Percentiles rank a stretch among this genome's conserved stretches.
phyloP scores from a whole-genome alignment of 345 rosid genomes.

The Eucalyptus viminalis region DNA sequence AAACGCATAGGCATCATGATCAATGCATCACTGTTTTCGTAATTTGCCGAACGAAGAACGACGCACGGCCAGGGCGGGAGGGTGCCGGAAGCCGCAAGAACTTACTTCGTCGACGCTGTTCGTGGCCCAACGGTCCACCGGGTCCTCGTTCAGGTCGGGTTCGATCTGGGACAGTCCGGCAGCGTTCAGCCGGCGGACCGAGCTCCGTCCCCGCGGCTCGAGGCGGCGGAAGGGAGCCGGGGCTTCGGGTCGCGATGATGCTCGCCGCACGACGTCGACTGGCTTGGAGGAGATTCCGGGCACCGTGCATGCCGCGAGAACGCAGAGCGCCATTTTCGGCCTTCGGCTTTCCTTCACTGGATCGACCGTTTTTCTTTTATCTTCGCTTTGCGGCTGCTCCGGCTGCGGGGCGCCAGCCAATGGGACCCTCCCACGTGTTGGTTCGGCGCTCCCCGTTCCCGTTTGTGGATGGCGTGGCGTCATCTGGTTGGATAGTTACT shows the following conservation, averaged over 20 bases:
- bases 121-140: slow-evolving; percentile 56
- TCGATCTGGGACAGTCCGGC: slow-evolving; percentile 60
- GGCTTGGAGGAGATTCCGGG: slow-evolving; percentile 13
- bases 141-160: slow-evolving; percentile 88
- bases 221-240: neutral
- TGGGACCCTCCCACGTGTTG: neutral
- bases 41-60: neutral
- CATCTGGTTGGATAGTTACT: neutral
- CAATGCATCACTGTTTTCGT: neutral
- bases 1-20: too few species aligned
- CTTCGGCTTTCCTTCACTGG: neutral
- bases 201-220: neutral
- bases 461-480: neutral
- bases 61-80: neutral
- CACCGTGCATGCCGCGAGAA: slow-evolving; percentile 25
- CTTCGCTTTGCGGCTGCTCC: neutral
- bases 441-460: neutral
- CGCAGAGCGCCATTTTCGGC: slow-evolving; percentile 30
- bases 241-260: neutral
- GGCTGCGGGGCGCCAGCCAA: neutral
- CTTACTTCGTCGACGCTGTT: slow-evolving; percentile 45
- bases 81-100: neutral
- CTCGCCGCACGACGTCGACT: neutral
- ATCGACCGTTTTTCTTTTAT: neutral
- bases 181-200: slow-evolving; percentile 11